A percentile compares a stretch with the other conserved stretches of the same genome.
Conservation (phyloP, 768 basidiomycete species). For the Daedaleopsis sinensis region DNA sequence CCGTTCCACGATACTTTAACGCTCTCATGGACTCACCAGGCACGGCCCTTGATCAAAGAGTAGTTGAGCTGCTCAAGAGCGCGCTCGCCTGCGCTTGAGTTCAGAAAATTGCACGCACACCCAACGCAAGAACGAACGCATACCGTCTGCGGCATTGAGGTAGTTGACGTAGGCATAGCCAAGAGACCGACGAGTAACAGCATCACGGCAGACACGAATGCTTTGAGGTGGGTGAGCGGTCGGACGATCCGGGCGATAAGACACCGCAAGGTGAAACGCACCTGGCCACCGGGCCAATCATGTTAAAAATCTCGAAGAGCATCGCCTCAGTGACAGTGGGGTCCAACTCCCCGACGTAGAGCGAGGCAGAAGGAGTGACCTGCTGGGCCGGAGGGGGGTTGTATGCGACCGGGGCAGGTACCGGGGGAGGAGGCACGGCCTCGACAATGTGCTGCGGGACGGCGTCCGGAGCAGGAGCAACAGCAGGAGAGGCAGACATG, state of each 20-base stretch:
- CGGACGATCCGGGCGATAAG: slow-evolving; percentile 12
- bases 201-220: slow-evolving; percentile 99
- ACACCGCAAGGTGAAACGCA: slow-evolving; percentile 37
- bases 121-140: slow-evolving; percentile 28
- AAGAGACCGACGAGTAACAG: slow-evolving; percentile 98
- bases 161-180: slow-evolving; percentile 99
- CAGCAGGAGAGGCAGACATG: slow-evolving; percentile 41
- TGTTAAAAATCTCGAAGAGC: slow-evolving; percentile 99
- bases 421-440: slow-evolving; percentile 49
- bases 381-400: slow-evolving; percentile 53
- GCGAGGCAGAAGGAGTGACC: slow-evolving; percentile 83
- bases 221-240: slow-evolving; percentile 41
- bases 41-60: slow-evolving; percentile 96
- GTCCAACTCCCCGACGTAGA: slow-evolving; percentile 99
- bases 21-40: slow-evolving; percentile 65
- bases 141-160: slow-evolving; percentile 92
- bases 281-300: slow-evolving; percentile 99
- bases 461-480: slow-evolving; percentile 35
- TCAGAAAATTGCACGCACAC: slow-evolving; percentile 14
- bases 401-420: slow-evolving; percentile 57
- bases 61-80: slow-evolving; percentile 99
- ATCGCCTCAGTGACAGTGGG: slow-evolving; percentile 98
- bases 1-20: not conserved
- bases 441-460: slow-evolving; percentile 42
- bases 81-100: slow-evolving; percentile 72